Evolutionary conservation across 441 rosid genomes (phyloP).

Genomic region (Jatropha multifida): DNA sequence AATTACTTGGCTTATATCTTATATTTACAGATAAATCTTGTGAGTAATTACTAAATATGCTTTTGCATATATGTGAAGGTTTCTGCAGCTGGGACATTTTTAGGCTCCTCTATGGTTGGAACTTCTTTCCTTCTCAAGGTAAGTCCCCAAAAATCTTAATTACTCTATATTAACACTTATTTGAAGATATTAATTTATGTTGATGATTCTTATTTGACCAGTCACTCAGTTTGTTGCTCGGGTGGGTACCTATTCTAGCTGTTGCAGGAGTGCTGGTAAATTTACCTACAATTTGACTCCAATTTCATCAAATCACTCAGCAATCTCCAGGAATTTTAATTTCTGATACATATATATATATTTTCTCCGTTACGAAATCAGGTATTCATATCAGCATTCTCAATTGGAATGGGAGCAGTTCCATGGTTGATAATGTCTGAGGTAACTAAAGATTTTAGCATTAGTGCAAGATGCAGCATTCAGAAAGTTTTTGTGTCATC

Average conservation of each 20-base stretch:
- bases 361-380: slow-evolving; percentile 24
- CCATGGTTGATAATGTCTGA: slow-evolving; percentile 99
- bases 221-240: slow-evolving; percentile 56
- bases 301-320: not conserved
- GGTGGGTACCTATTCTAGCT: slow-evolving; percentile 62
- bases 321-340: not conserved
- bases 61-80: slow-evolving; percentile 37
- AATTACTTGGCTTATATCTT: not conserved
- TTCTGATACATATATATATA: not conserved
- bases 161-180: not conserved
- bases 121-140: slow-evolving; percentile 78
- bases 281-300: not conserved
- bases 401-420: slow-evolving; percentile 91
- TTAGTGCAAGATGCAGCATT: not conserved
- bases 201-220: slow-evolving; percentile 25
- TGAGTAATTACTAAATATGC: not conserved
- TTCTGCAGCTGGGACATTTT: slow-evolving; percentile 56
- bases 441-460: slow-evolving; percentile 37
- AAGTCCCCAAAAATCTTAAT: not conserved
- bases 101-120: slow-evolving; percentile 42
- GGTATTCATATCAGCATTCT: slow-evolving; percentile 67
- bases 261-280: slow-evolving; percentile 76
- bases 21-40: not conserved
- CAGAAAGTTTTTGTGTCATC: not conserved
- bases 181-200: slow-evolving; percentile 18